Evolutionary conservation across 192 early-diverging fungal species (phyloP), one percentile per base, ranked within the genome.

Genomic region (Obelidium mucronatum): DNA sequence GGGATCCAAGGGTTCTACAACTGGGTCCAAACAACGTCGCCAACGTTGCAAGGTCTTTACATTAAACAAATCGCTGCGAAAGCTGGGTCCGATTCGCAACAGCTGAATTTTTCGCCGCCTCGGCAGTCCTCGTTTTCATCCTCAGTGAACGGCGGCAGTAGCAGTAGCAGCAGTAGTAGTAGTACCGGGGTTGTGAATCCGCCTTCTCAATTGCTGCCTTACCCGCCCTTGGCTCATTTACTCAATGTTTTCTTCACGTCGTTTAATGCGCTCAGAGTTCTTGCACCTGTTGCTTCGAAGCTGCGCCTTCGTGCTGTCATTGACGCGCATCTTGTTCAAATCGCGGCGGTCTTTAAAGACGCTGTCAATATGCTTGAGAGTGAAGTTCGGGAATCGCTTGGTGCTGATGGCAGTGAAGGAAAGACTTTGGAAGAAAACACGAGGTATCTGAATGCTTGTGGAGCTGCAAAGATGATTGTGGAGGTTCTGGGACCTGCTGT

Each of bases 141-240:
- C 6, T n/a, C n/a, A n/a, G n/a, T n/a, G n/a, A n/a, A n/a, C n/a
- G n/a, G n/a, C n/a, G n/a, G n/a, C n/a, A n/a, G n/a, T n/a, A n/a
- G n/a, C n/a, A n/a, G n/a, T n/a, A 36, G 67, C 33, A 71, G 30
- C 52, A 24, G 13, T 1, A 24, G 17, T 11, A 11, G 13, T n/a
- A 24, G 13, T 24, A 17, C 19, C 36, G 24, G 24, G 22, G 71
- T 80, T n/a, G 75, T 88, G 65, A 81, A 83, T 4, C 87, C 90
- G 58, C 90, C 88, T 19, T 73, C 79, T 13, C 71, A 80, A 40
- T 70, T 92, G 52, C 78, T 92, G 33, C 82, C 87, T 35, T 91
- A 92, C 61, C 92, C 92, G 1, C 81, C 88, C 2, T 77, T 92
- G 4, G 92, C 91, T 1, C 68, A 84, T 51, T 85, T 94, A 15